These are phyloP conservation scores for Ampelocalamus luodianensis DNA, from an alignment of 176 grass and related monocot species.

Conservation along the genomic window DNA sequence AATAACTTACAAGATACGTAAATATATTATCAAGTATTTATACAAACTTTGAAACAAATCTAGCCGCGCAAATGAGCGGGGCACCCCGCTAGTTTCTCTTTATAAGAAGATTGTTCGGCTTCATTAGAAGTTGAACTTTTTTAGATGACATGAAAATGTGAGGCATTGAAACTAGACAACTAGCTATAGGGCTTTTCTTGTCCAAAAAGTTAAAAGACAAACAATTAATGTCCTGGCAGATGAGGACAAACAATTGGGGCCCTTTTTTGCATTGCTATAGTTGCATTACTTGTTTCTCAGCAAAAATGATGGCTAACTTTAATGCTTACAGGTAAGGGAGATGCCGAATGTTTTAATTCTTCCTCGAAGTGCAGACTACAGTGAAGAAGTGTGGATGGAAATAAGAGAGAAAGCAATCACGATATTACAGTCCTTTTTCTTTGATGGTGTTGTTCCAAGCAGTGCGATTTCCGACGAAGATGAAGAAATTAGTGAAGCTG, in stretches of 20 bases:
- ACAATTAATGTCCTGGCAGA: conserved; percentile 1
- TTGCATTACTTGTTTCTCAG: conserved; percentile 3
- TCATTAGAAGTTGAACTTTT: background rate
- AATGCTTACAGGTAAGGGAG: conserved; percentile 76
- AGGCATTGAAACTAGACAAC: background rate
- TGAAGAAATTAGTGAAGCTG: conserved; percentile 75
- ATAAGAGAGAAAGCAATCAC: conserved; percentile 93
- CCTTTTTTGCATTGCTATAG: background rate
- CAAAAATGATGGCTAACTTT: background rate
- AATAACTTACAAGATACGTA: too few species aligned
- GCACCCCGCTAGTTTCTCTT: background rate
- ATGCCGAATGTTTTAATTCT: conserved; percentile 99
- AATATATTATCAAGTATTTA: too few species aligned
- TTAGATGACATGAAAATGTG: background rate
- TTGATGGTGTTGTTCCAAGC: conserved; percentile 84
- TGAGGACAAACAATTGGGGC: background rate
- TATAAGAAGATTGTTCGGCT: background rate
- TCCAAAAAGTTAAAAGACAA: background rate
- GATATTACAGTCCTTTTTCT: conserved; percentile 90
- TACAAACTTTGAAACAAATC: too few species aligned
- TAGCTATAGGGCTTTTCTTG: background rate
- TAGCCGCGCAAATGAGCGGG: too few species aligned
- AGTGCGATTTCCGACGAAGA: conserved; percentile 87
- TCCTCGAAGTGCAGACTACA: conserved; percentile 91
- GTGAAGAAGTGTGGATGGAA: conserved; percentile 99